Conservation (phyloP, 1,139 yeast species). For the Yamadazyma triangularis region DNA sequence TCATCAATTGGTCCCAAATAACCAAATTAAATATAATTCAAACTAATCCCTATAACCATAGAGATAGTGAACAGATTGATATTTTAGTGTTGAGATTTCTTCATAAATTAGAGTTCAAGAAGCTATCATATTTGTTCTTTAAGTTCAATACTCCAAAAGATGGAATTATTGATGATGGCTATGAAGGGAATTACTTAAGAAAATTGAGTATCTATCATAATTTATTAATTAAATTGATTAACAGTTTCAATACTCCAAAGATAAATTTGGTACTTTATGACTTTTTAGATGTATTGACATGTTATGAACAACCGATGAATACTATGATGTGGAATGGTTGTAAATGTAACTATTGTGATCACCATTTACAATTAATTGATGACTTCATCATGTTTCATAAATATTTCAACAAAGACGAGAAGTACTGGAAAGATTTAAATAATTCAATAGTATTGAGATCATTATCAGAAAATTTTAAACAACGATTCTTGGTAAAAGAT, state of each 20-base stretch:
- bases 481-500: slow-evolving; percentile 25
- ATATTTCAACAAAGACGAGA: slow-evolving; percentile 42
- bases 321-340: slow-evolving; percentile 77
- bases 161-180: slow-evolving; percentile 45
- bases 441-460: slow-evolving; percentile 53
- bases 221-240: slow-evolving; percentile 30
- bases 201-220: slow-evolving; percentile 47
- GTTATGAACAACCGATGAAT: slow-evolving; percentile 67
- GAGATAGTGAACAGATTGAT: slow-evolving; percentile 9
- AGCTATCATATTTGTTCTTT: slow-evolving; percentile 8
- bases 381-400: slow-evolving; percentile 58
- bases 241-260: slow-evolving; percentile 19
- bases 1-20: slow-evolving; percentile 4
- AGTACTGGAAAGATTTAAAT: slow-evolving; percentile 54
- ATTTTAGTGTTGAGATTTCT: slow-evolving; percentile 8
- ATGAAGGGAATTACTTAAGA: slow-evolving; percentile 67
- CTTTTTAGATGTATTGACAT: slow-evolving; percentile 52
- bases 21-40: slow-evolving; percentile 7
- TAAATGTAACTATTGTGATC: slow-evolving; percentile 51
- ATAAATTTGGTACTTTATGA: slow-evolving; percentile 52
- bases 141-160: slow-evolving; percentile 12
- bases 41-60: slow-evolving; percentile 7
- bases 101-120: slow-evolving; percentile 2
- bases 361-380: slow-evolving; percentile 49
- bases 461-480: slow-evolving; percentile 40